Evolutionary conservation across 2,329 filamentous ascomycete species (phyloP).

Genomic region (Cladophialophora yegresii): DNA sequence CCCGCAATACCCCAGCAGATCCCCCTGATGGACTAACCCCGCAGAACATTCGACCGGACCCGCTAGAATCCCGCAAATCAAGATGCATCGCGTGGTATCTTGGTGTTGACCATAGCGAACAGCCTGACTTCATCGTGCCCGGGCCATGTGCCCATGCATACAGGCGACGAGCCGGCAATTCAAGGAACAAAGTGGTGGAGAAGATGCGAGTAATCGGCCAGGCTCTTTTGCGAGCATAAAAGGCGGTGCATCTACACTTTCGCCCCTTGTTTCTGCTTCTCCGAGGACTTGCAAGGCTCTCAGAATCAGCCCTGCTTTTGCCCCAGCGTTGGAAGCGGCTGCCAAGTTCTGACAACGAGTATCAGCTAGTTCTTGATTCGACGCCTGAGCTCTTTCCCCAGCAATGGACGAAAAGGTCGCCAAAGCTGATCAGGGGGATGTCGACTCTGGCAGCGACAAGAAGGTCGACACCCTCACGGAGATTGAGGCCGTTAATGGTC

Average conservation of each 20-base stretch:
- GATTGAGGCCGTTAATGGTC: conserved; percentile 18
- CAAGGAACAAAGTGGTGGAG: background rate
- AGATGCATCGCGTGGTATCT: background rate
- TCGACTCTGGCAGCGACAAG: conserved; percentile 8
- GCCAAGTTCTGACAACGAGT: background rate
- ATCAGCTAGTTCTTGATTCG: background rate
- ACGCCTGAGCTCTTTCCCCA: background rate
- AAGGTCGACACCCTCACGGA: conserved; percentile 11
- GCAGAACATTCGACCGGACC: conserved; percentile 13
- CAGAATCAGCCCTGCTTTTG: background rate
- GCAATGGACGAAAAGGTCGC: conserved; percentile 17
- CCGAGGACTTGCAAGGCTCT: conserved; percentile 1
- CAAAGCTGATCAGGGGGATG: conserved; percentile 6
- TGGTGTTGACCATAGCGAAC: conserved; percentile 14
- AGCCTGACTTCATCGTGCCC: conserved; percentile 5
- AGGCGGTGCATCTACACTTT: background rate
- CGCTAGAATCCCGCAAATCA: conserved; percentile 16
- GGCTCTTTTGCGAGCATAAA: conserved; percentile 1
- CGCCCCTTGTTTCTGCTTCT: background rate
- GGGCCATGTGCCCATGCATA: background rate
- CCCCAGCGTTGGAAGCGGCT: background rate
- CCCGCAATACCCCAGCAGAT: conserved; percentile 16
- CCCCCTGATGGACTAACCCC: conserved; percentile 9
- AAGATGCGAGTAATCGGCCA: background rate
- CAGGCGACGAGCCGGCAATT: conserved; percentile 14